phyloP scores from a whole-genome alignment of 768 basidiomycete genomes.

The Mycena leptocephala region DNA sequence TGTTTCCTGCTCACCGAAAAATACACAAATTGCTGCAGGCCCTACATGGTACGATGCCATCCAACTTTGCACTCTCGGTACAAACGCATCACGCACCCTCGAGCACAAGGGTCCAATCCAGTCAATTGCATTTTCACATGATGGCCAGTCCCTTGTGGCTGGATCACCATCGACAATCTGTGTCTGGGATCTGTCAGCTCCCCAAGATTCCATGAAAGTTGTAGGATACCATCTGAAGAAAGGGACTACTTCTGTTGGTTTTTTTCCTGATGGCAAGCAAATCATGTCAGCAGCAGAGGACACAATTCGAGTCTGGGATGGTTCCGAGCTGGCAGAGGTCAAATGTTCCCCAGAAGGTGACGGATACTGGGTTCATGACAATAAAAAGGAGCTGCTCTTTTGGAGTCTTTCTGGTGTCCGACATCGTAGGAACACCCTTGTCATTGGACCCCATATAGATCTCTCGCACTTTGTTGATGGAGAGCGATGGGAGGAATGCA shows the following conservation, averaged over 20 bases:
- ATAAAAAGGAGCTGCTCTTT: background rate
- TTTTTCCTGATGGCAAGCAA: background rate
- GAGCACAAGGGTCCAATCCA: background rate
- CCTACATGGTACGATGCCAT: background rate
- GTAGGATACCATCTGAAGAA: background rate
- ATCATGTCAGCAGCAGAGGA: background rate
- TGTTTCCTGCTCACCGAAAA: background rate
- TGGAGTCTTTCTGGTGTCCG: background rate
- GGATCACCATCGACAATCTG: too few relatives aligned
- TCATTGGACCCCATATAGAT: background rate
- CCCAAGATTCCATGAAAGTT: background rate
- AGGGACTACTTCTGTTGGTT: background rate
- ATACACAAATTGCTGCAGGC: background rate
- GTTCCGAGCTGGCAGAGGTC: background rate
- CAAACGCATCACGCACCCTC: background rate
- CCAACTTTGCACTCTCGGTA: background rate
- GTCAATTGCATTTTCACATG: background rate
- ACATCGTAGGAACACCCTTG: background rate
- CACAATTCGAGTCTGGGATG: background rate
- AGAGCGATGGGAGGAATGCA: background rate
- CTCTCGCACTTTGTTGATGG: background rate
- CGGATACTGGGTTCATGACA: background rate
- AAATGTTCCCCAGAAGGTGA: background rate
- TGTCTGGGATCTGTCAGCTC: background rate
- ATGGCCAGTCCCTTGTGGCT: background rate